Evolutionary conservation across 768 basidiomycete genomes (phyloP), one percentile per base, ranked within the genome.

Genomic region (Rhodotorula kratochvilovae): DNA sequence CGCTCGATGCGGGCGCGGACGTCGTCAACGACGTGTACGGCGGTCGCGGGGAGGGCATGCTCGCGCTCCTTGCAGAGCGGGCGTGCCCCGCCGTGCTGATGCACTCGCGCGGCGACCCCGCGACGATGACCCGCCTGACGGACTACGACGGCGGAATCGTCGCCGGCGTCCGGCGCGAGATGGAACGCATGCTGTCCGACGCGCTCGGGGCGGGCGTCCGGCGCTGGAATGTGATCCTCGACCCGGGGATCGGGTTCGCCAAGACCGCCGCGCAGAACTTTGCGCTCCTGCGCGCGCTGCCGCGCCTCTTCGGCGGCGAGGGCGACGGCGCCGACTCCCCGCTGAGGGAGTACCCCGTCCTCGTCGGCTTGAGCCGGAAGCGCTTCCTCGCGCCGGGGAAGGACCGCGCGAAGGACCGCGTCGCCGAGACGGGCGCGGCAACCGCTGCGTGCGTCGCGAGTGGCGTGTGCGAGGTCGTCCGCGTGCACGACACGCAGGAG

Each of bases 241-340:
- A 97, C 81, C 91, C 95, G 6, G 95, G 95, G 0, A 82, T 98
- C 63, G 95, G 96, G 45, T 99, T 97, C 80, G 95, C 93, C 80
- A 97, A 97, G 81, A 85, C 87, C 0, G 79, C 87, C 5, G 84
- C 87, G 39, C 91, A 85, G 10, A 94, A 95, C 80, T 73, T 92
- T 45, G 83, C 84, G 71, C 76, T 95, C 19, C 79, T 98, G 60
- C 84, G 87, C 17, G 75, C 84, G 82, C 61, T 83, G 78, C 29
- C 79, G 71, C 60, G 79, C 21, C 63, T 90, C 53, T n/a, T 75
- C 57, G 35, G 56, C 35, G 36, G 56, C 54, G 54, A 55, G 15
- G 48, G 48, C 7, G 48, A 50, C 48, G 74, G 71, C 57, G 73
- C 58, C 54, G 65, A 57, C 19, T 15, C 23, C 12, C 43, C 68